Evolutionary conservation across 2,329 filamentous ascomycete genomes (phyloP).

Genomic region (Pyrenophora seminiperda): DNA sequence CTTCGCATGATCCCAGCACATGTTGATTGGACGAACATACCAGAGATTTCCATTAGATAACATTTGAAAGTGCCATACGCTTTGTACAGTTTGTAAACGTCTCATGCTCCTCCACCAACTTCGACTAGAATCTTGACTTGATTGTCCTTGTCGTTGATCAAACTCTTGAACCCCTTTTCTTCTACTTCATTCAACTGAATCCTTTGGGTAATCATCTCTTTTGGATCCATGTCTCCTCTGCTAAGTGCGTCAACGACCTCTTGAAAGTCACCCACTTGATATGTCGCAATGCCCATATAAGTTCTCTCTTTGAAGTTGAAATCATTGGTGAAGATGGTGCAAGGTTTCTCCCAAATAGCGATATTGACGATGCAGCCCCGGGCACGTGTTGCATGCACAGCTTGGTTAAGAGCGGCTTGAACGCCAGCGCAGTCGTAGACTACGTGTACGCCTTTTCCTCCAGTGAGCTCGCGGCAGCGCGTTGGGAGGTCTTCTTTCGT

Average conservation of each 20-base stretch:
- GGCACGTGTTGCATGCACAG: slow-evolving; percentile 56
- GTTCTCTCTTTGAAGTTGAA: slow-evolving; percentile 59
- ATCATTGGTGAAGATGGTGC: slow-evolving; percentile 56
- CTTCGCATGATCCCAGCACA: too few relatives aligned
- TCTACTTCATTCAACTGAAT: slow-evolving; percentile 55
- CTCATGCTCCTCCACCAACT: slow-evolving; percentile 33
- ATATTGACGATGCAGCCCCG: slow-evolving; percentile 61
- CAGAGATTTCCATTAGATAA: too few relatives aligned
- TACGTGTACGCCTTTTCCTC: slow-evolving; percentile 55
- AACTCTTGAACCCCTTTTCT: slow-evolving; percentile 54
- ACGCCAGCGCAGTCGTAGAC: slow-evolving; percentile 61
- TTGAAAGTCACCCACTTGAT: slow-evolving; percentile 58
- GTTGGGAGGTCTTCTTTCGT: slow-evolving; percentile 55
- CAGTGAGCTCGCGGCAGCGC: slow-evolving; percentile 51
- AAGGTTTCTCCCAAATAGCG: slow-evolving; percentile 62
- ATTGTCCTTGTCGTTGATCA: slow-evolving; percentile 57
- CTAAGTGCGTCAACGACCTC: slow-evolving; percentile 52
- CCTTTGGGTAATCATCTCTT: slow-evolving; percentile 57
- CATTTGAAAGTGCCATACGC: too few relatives aligned
- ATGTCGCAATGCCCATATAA: slow-evolving; percentile 61
- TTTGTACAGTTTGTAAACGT: neutral
- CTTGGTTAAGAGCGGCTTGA: slow-evolving; percentile 56
- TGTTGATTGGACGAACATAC: too few relatives aligned
- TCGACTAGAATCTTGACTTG: slow-evolving; percentile 57
- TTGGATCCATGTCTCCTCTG: slow-evolving; percentile 51